Conservation (phyloP, 1,139 yeast genomes). For the Geotrichum carabidarum region DNA sequence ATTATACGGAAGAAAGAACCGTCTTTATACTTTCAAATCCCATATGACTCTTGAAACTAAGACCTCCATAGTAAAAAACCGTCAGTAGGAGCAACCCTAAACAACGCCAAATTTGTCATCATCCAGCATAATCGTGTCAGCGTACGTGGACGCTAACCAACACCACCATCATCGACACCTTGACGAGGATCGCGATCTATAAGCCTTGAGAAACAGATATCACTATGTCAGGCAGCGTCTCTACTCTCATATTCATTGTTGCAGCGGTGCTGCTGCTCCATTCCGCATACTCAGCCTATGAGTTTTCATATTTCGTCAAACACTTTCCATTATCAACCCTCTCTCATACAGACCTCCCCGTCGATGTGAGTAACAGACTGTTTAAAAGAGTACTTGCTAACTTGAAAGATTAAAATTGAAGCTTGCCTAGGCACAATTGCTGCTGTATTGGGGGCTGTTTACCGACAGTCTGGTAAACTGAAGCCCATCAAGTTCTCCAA, state of each 20-base stretch:
- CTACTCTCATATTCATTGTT: slow-evolving; percentile 21
- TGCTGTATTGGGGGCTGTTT: slow-evolving; percentile 27
- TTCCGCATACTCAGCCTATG: slow-evolving; percentile 37
- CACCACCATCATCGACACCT: too few relatives aligned
- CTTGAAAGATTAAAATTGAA: slow-evolving; percentile 32
- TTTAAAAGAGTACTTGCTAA: neutral
- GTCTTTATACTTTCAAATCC: too few relatives aligned
- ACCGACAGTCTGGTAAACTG: slow-evolving; percentile 25
- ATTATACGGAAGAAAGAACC: neutral
- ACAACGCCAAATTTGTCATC: too few relatives aligned
- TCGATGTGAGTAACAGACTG: slow-evolving; percentile 28
- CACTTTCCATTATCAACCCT: slow-evolving; percentile 24
- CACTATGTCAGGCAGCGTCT: neutral
- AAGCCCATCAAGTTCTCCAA: slow-evolving; percentile 32
- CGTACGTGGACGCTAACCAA: too few relatives aligned
- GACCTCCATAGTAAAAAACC: too few relatives aligned
- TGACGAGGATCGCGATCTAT: too few relatives aligned
- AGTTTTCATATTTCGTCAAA: slow-evolving; percentile 31
- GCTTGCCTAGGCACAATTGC: slow-evolving; percentile 29
- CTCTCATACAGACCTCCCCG: slow-evolving; percentile 25
- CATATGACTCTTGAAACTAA: too few relatives aligned
- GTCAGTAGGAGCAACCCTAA: too few relatives aligned
- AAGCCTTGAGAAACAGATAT: neutral
- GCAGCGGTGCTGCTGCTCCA: slow-evolving; percentile 32
- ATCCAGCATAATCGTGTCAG: too few relatives aligned